Base-by-base conservation (phyloP, 805 yeast species). In the Sugiyamaella mastotermitis region DNA sequence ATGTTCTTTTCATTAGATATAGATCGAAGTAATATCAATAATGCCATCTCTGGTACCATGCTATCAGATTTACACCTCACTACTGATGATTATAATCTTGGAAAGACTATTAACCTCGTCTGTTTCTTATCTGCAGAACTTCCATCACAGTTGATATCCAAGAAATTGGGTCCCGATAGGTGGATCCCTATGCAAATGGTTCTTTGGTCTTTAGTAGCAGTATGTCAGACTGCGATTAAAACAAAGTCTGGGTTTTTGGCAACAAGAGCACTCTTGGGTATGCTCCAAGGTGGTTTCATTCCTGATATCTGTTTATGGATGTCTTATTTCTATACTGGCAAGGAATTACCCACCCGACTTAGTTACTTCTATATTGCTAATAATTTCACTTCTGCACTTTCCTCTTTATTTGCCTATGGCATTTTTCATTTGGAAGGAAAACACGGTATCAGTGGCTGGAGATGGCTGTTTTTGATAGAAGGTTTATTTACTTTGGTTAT, bases 71-170 rank as follows among this genome's bases (percentile, higher is more conserved):
- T 78, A 39, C 52, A 61, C 1, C 48, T 79, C 50, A 69, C 69
- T 18, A 75, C 80, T 13, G 60, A 72, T 48, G 73, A 78, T 42
- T 77, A 69, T 54, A 80, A 80, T 53, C 51, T 64, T 25, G 85
- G 82, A 16, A 69, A 64, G 45, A 76, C 83, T 1, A 61, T 80
- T 24, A 72, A 71, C 48, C 62, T 68, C 38, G 64, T 74, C 3
- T 65, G 74, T 27, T 80, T 80, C 51, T 57, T 80, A 34, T 51
- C 62, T 11, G 72, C 80, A 11, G 86, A 80, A 53, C 58, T 80
- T 9, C 86, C 86, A 0, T 78, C 84, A 3, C 83, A 79, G 52
- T 61, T 79, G 48, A 60, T 80, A 33, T 72, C 81, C 10, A 78
- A 79, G 51, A 68, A 65, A 33, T 39, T 80, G 18, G 87, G 86